Base-by-base conservation (phyloP, 768 basidiomycete genomes). In the Russula vinacea region DNA sequence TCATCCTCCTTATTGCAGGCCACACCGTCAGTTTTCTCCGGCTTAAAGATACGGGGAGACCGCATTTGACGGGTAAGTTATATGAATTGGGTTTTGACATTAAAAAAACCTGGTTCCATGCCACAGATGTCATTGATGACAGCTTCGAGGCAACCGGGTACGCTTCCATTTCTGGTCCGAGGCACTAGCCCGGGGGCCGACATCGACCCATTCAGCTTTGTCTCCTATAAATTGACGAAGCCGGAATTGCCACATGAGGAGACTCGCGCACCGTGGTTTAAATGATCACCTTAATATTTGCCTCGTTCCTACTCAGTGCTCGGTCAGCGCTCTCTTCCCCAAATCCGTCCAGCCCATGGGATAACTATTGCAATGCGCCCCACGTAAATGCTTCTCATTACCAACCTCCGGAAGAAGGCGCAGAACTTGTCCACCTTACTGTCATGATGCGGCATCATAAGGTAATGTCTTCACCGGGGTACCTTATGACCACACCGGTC, bases 311-410 rank as follows among this genome's bases (percentile, higher is more conserved):
- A 6, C 32, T 62, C 26, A 19, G 55, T 3, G 37, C 22, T 11
- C 62, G n/a, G 13, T 39, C 47, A 33, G 29, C 22, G 26, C 29
- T 62, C n/a, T 33, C 62, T 42, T n/a, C 39, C 26, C 22, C 44
- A 6, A 26, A 79, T 16, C 58, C 61, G 1, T 24, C 66, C 56
- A 65, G 73, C 10, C 76, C 79, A 0, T 80, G 78, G 79, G 75
- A 79, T 71, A 79, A 79, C 56, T 81, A 81, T 63, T 81, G 80
- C 71, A 81, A 81, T 53, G 80, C 81, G 0, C 78, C 80, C 0
- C 80, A 79, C 56, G 77, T 80, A 62, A 78, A 76, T 60, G 67
- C 70, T 3, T 70, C 69, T 51, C 56, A 74, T 75, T 17, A 81
- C 79, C 7, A 44, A 68, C 45, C 78, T 76, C 6, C 78, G 77